A percentile compares a stretch with the other conserved stretches of the same genome.
Conservation (phyloP, 768 basidiomycete genomes). For the Chalciporus piperatus region DNA sequence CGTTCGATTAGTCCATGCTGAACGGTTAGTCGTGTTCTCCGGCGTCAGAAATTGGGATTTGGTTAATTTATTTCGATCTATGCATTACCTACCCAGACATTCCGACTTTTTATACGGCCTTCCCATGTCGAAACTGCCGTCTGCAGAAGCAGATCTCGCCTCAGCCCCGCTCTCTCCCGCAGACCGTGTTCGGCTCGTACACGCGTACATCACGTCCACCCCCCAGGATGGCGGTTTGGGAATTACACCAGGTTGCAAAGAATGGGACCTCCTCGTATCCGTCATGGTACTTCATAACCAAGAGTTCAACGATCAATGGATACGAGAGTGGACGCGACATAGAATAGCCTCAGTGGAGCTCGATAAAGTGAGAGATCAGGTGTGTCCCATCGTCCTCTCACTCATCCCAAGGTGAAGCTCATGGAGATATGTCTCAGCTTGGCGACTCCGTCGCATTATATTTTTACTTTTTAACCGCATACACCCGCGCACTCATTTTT, state of each 20-base stretch:
- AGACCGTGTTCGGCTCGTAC: conserved; percentile 77
- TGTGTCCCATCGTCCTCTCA: conserved; percentile 27
- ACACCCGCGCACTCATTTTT: conserved; percentile 75
- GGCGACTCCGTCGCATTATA: conserved; percentile 85
- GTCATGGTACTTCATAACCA: conserved; percentile 85
- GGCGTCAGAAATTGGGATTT: not conserved
- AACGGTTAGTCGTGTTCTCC: conserved; percentile 53
- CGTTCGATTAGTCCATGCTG: conserved; percentile 62
- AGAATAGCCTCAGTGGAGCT: conserved; percentile 63
- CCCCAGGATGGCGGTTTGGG: conserved; percentile 81
- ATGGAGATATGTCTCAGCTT: conserved; percentile 41
- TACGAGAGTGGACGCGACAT: conserved; percentile 67
- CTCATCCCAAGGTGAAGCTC: not conserved
- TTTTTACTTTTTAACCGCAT: conserved; percentile 83
- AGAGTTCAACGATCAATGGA: conserved; percentile 77
- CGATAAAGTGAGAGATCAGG: conserved; percentile 71
- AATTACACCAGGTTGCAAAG: conserved; percentile 63
- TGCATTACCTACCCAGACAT: conserved; percentile 40
- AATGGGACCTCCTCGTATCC: conserved; percentile 80
- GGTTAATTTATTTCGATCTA: not conserved
- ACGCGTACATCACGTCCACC: conserved; percentile 67
- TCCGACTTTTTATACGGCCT: conserved; percentile 77
- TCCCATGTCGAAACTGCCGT: conserved; percentile 49
- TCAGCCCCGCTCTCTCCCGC: conserved; percentile 56
- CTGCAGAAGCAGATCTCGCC: conserved; percentile 41